Base-by-base conservation (phyloP, 495 filamentous ascomycete genomes). In the Neohortaea acidophila region DNA sequence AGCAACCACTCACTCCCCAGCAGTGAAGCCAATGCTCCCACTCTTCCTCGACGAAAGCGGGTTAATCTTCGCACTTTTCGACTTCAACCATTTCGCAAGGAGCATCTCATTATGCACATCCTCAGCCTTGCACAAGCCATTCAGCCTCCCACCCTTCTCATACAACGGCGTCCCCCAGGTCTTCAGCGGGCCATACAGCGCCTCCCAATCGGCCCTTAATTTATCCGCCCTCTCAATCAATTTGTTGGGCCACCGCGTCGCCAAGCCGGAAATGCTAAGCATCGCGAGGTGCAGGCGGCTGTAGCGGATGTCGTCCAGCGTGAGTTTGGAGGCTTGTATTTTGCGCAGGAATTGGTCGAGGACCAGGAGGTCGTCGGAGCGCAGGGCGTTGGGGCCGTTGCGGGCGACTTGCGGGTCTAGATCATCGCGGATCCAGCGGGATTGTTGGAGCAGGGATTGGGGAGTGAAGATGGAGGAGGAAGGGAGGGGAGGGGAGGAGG, bases 261-360 rank as follows among this genome's bases (percentile, higher is more conserved):
- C 59, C 9, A 44, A 51, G 6, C 56, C 52, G 14, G 49, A 28
- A 8, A 62, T 50, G 13, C 45, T 42, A 19, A 49, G 6, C 22
- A 62, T 38, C 7, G 59, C 59, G 4, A 38, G 25, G 37, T 62
- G 58, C 14, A 62, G 56, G 13, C 58, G 52, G 14, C 56, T 58
- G 11, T 41, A 51, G 6, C 50, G 50, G 12, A 59, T 30, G 19
- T 47, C 45, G 11, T 45, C 32, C 3, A 47, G 23, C 9, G 36
- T 48, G 39, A 58, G 47, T 10, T 30, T 26, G 19, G 49, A 38
- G 19, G 20, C 27, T 0, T 33, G 45, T 0, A 59, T 44, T 10
- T 42, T 19, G n/a, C 41, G 33, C 15, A 59, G 51, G 30, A 62
- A 39, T 5, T 59, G 51, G 28, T 59, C 54, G 5, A 62, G 45